Base-by-base conservation (phyloP, 2,329 filamentous ascomycete species). In the Magnaporthiopsis poae region DNA sequence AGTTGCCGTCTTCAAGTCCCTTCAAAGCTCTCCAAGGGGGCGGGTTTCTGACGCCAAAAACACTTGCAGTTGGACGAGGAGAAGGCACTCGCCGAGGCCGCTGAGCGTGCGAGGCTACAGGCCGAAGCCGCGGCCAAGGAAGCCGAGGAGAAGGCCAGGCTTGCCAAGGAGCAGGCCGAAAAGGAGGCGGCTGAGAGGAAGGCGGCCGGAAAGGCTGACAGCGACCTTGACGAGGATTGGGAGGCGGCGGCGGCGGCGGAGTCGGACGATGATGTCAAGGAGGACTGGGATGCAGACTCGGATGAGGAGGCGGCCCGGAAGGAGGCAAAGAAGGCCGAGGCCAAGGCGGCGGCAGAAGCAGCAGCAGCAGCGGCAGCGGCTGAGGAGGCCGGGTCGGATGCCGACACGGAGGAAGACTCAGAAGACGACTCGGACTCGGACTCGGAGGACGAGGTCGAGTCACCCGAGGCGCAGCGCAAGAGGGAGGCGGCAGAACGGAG, bases 251-350 rank as follows among this genome's bases (percentile, higher is more conserved):
- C 90, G 36, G 92, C 90, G 36, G 90, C 88, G 33, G 90, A 90
- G 63, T 86, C 85, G 13, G 86, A 90, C 33, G 88, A 89, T 21
- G 88, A 90, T 68, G 84, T 96, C 73, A 97, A 97, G 79, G 94
- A 97, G 71, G 94, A 89, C 80, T 98, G 94, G 94, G 94, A 98
- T 75, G 92, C 90, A 46, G 90, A 92, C 66, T 88, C 87, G 2
- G 90, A 91, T 63, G 89, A 91, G 8, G 90, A 92, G 72, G 78
- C 80, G 74, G 77, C 61, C 61, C 63, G 76, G 73, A 80, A 83
- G 72, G 74, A 74, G 67, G 70, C 71, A 63, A 69, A 72, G 61
- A 74, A 75, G 69, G 63, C 65, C 1, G 68, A 69, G 1, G 62
- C 65, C 29, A 67, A 69, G 18, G 65, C 56, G n/a, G 35, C 13